Evolutionary conservation across 2,329 filamentous ascomycete species (phyloP).

Genomic region (Cladosporium colombiae): DNA sequence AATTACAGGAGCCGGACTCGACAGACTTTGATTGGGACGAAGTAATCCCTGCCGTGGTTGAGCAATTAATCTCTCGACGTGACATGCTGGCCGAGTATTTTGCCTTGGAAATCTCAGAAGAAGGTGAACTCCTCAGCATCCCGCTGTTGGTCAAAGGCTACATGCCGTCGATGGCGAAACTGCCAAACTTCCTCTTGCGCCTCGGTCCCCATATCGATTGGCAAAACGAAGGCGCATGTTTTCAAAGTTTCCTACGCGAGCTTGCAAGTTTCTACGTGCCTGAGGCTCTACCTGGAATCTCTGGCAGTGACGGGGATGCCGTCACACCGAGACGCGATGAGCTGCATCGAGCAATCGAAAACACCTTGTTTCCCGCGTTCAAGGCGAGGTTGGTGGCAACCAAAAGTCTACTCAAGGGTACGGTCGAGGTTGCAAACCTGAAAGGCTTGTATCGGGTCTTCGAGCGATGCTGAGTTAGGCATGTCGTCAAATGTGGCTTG

Average conservation of each 20-base stretch:
- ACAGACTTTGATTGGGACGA: constrained; percentile 66
- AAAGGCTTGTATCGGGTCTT: constrained; percentile 94
- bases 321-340: constrained; percentile 46
- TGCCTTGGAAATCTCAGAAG: constrained; percentile 74
- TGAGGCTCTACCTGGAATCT: constrained; percentile 69
- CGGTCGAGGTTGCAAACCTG: constrained; percentile 85
- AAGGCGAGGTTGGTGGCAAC: constrained; percentile 82
- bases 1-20: constrained; percentile 34
- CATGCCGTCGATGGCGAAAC: constrained; percentile 78
- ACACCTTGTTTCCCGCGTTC: constrained; percentile 87
- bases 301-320: neutral
- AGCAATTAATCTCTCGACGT: constrained; percentile 70
- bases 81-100: constrained; percentile 96
- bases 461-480: constrained; percentile 71
- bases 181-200: constrained; percentile 83
- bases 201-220: constrained; percentile 88
- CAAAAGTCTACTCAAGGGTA: constrained; percentile 69
- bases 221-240: constrained; percentile 81
- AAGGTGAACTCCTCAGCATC: constrained; percentile 75
- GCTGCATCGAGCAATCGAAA: constrained; percentile 74
- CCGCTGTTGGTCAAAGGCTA: constrained; percentile 89
- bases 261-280: constrained; percentile 89
- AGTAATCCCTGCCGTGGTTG: constrained; percentile 65
- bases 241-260: constrained; percentile 80
- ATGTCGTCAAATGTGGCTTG: neutral